Conservation (phyloP, 2,329 filamentous ascomycete species). For the Didymella arachidicola region DNA sequence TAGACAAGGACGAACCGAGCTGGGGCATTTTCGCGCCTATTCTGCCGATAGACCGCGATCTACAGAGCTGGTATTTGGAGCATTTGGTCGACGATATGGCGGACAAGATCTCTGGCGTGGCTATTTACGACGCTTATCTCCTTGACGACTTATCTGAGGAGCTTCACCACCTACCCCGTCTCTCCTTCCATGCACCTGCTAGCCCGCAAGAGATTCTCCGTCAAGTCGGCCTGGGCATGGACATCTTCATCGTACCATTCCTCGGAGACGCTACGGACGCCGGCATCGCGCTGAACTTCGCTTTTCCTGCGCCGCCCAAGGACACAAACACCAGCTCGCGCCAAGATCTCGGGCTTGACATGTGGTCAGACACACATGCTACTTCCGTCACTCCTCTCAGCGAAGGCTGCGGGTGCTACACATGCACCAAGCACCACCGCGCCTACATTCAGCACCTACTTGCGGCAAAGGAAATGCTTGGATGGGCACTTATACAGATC, state of each 20-base stretch:
- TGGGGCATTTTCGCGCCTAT: conserved; percentile 66
- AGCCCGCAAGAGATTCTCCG: conserved; percentile 80
- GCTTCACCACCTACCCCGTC: conserved; percentile 70
- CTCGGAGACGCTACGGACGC: conserved; percentile 77
- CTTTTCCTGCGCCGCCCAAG: conserved; percentile 64
- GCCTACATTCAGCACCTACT: conserved; percentile 90
- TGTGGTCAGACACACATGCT: conserved; percentile 72
- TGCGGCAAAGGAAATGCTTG: conserved; percentile 92
- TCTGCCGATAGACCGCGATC: conserved; percentile 75
- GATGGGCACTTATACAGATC: conserved; percentile 89
- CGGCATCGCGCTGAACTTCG: conserved; percentile 83
- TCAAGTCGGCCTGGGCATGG: conserved; percentile 78
- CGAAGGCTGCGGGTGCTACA: conserved; percentile 76
- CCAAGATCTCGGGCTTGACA: conserved; percentile 71
- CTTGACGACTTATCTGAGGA: conserved; percentile 70
- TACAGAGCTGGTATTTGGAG: conserved; percentile 82
- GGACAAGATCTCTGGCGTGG: conserved; percentile 68
- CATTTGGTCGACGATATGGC: conserved; percentile 71
- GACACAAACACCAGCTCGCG: conserved; percentile 22
- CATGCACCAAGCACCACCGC: conserved; percentile 82
- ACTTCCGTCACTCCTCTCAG: conserved; percentile 69
- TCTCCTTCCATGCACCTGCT: conserved; percentile 74
- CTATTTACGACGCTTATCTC: conserved; percentile 77
- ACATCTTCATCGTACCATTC: conserved; percentile 81
- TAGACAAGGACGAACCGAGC: conserved; percentile 39